Percentiles rank a stretch among this genome's conserved stretches.
phyloP scores from a whole-genome alignment of 768 basidiomycete species.

The Amanita phalloides region DNA sequence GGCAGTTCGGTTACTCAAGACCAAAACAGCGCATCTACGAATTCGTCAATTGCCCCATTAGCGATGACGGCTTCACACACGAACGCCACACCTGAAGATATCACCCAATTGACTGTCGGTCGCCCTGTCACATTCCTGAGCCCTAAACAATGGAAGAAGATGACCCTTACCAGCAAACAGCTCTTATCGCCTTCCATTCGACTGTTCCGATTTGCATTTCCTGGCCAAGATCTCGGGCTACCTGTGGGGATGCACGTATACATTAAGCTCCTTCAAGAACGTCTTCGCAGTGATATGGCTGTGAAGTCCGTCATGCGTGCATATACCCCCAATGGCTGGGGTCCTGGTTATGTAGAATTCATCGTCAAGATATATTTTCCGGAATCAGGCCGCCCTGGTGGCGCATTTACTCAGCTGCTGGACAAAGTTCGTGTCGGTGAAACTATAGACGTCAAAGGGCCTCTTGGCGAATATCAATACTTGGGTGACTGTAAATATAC shows the following conservation, averaged over 20 bases:
- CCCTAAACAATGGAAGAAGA: conserved; percentile 36
- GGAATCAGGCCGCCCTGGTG: conserved; percentile 25
- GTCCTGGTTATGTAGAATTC: conserved; percentile 37
- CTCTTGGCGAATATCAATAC: conserved; percentile 48
- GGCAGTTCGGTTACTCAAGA: neutral
- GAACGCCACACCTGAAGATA: neutral
- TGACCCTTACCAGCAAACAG: conserved; percentile 24
- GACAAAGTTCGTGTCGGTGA: conserved; percentile 37
- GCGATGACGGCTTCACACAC: too few species aligned
- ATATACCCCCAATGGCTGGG: conserved; percentile 37
- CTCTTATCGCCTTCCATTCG: conserved; percentile 37
- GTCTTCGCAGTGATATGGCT: conserved; percentile 8
- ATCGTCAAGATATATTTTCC: conserved; percentile 45
- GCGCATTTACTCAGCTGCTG: conserved; percentile 40
- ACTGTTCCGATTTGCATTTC: conserved; percentile 39
- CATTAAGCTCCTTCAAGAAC: conserved; percentile 32
- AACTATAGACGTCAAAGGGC: conserved; percentile 45
- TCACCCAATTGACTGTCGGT: neutral
- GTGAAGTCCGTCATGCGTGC: conserved; percentile 41
- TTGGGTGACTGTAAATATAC: conserved; percentile 25
- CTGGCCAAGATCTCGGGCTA: conserved; percentile 35
- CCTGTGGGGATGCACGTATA: conserved; percentile 53
- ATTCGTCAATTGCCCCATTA: conserved; percentile 9
- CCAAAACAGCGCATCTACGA: neutral
- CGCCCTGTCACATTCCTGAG: conserved; percentile 22